Percentiles rank a stretch among this genome's conserved stretches.
These are phyloP conservation scores for Haematococcus sp. DNA, from an alignment of 139 green algal genomes.

Conservation along the genomic window DNA sequence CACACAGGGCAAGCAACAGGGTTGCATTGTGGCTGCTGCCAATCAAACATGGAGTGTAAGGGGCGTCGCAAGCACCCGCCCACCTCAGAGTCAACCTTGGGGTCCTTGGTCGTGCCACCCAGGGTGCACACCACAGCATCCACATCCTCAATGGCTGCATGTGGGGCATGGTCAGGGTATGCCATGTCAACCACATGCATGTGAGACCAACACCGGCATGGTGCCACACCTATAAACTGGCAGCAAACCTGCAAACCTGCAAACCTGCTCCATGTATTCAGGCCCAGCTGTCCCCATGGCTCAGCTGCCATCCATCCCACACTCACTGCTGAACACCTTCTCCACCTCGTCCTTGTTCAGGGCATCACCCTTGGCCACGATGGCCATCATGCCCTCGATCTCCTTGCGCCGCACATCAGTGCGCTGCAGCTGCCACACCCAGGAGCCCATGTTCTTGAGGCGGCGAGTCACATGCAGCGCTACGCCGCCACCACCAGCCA, in stretches of 20 bases:
- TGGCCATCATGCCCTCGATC: slow-evolving; percentile 93
- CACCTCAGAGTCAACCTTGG: slow-evolving; percentile 68
- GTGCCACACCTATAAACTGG: background rate
- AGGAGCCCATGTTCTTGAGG: slow-evolving; percentile 92
- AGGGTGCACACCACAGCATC: slow-evolving; percentile 92
- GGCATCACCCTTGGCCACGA: slow-evolving; percentile 87
- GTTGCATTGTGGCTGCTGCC: too few relatives aligned
- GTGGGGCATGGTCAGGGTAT: background rate
- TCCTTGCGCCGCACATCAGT: slow-evolving; percentile 67
- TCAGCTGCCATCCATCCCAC: too few relatives aligned
- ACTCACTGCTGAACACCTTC: slow-evolving; percentile 62
- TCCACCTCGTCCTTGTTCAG: slow-evolving; percentile 68
- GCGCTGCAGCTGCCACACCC: slow-evolving; percentile 92
- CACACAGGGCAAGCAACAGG: too few relatives aligned
- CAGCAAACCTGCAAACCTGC: background rate
- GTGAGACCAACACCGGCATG: background rate
- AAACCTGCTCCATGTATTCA: background rate
- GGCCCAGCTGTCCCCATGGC: too few relatives aligned
- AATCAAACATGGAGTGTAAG: too few relatives aligned
- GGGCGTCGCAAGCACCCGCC: background rate
- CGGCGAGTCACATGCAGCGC: slow-evolving; percentile 80
- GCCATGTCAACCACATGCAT: too few relatives aligned
- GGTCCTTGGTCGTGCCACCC: slow-evolving; percentile 77
- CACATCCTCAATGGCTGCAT: slow-evolving; percentile 80
- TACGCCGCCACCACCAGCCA: slow-evolving; percentile 86